Conservation (phyloP, 495 filamentous ascomycete genomes). For the Hypoxylon rickii region DNA sequence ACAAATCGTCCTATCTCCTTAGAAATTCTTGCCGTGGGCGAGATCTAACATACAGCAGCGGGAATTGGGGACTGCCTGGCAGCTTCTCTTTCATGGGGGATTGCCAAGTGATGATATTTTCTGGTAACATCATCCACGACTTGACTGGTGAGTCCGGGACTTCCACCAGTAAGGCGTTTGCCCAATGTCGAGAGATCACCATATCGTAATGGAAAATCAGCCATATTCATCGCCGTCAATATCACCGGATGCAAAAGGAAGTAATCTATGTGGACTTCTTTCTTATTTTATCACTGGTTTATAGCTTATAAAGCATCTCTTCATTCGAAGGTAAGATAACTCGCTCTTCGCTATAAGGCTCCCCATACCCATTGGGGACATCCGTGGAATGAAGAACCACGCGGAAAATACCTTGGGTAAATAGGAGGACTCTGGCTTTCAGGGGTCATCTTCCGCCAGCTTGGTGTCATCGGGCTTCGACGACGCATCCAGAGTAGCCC, state of each 20-base stretch:
- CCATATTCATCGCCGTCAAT: too few species aligned
- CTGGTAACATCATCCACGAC: not conserved
- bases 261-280: too few species aligned
- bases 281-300: too few species aligned
- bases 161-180: not conserved
- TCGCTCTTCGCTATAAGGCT: too few species aligned
- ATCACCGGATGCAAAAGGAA: too few species aligned
- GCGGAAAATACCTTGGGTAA: too few species aligned
- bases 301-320: too few species aligned
- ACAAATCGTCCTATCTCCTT: not conserved
- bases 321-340: too few species aligned
- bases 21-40: not conserved
- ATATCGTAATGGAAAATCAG: not conserved
- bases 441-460: too few species aligned
- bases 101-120: not conserved
- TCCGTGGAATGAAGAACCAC: too few species aligned
- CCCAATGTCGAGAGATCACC: not conserved
- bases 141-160: not conserved
- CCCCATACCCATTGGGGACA: too few species aligned
- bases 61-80: not conserved
- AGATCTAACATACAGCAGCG: not conserved
- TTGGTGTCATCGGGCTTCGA: slow-evolving; percentile 14
- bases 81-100: not conserved
- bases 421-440: too few species aligned
- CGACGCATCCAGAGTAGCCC: slow-evolving; percentile 6